Percentiles rank a stretch among this genome's conserved stretches.
Conservation (phyloP, 2,329 filamentous ascomycete genomes). For the Nemania bipapillata region DNA sequence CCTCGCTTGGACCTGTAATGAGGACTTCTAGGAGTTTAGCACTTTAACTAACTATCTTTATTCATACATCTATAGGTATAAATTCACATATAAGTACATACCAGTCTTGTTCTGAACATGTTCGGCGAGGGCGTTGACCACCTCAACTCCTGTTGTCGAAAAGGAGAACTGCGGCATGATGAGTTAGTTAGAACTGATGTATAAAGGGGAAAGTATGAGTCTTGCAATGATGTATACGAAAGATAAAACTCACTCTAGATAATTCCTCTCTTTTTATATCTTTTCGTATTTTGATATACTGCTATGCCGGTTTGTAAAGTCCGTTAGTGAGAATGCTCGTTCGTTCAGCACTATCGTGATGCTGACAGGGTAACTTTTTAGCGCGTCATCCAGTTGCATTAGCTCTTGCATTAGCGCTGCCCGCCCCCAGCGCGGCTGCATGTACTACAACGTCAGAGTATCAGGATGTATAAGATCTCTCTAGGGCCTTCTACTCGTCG, state of each 20-base stretch:
- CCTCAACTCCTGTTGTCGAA: slow-evolving; percentile 8
- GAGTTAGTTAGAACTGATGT: background rate
- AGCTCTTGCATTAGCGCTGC: background rate
- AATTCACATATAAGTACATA: slow-evolving; percentile 11
- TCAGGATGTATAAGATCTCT: slow-evolving; percentile 1
- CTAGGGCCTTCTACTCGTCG: background rate
- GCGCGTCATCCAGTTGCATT: slow-evolving; percentile 20
- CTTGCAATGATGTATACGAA: background rate
- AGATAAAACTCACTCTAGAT: background rate
- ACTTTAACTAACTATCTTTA: background rate
- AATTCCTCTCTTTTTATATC: background rate
- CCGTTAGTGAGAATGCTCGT: background rate
- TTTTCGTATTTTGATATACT: background rate
- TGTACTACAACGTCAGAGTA: background rate
- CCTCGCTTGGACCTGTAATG: slow-evolving; percentile 25
- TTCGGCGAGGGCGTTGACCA: slow-evolving; percentile 8
- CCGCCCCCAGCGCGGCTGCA: background rate
- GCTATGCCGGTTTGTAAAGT: no score
- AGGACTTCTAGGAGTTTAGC: slow-evolving; percentile 9
- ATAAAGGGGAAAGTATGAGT: background rate
- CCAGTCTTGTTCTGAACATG: slow-evolving; percentile 10
- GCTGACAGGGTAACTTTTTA: background rate
- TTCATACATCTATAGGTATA: background rate
- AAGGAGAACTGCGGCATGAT: slow-evolving; percentile 10
- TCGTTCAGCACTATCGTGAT: background rate